Evolutionary conservation across 768 basidiomycete genomes (phyloP).

Genomic region (Heimioporus sp.): DNA sequence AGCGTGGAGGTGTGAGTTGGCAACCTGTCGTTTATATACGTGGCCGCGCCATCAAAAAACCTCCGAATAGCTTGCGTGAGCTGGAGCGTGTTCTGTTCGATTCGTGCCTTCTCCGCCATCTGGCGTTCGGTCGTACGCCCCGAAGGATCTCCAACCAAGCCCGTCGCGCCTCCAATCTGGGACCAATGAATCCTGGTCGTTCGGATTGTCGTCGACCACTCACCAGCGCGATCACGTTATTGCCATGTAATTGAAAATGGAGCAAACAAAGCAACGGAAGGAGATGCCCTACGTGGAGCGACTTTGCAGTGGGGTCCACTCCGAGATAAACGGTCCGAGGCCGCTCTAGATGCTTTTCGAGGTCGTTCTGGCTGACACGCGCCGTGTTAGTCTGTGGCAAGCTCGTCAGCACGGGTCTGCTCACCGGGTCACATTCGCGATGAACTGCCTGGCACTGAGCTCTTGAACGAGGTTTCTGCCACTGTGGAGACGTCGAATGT

Average conservation of each 20-base stretch:
- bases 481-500: slow-evolving; percentile 16
- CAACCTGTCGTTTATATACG: slow-evolving; percentile 51
- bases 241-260: slow-evolving; percentile 87
- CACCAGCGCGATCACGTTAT: slow-evolving; percentile 81
- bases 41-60: slow-evolving; percentile 68
- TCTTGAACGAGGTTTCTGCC: slow-evolving; percentile 32
- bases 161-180: slow-evolving; percentile 95
- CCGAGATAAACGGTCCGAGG: slow-evolving; percentile 75
- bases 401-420: background rate
- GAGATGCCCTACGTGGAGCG: slow-evolving; percentile 92
- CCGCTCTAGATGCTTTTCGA: slow-evolving; percentile 31
- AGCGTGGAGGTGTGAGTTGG: slow-evolving; percentile 8
- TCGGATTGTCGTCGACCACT: slow-evolving; percentile 26
- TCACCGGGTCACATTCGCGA: slow-evolving; percentile 39
- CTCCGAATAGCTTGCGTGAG: slow-evolving; percentile 63
- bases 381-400: background rate
- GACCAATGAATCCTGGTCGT: slow-evolving; percentile 1
- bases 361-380: slow-evolving; percentile 41
- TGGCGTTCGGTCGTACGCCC: slow-evolving; percentile 82
- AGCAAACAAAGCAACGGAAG: slow-evolving; percentile 83
- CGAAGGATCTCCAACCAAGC: slow-evolving; percentile 95
- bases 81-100: slow-evolving; percentile 61
- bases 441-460: slow-evolving; percentile 29
- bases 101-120: slow-evolving; percentile 54
- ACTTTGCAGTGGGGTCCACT: slow-evolving; percentile 87